Percentiles rank a stretch among this genome's conserved stretches.
phyloP scores from a whole-genome alignment of 148 eudicot genomes.

The Rhododendron ovatum region DNA sequence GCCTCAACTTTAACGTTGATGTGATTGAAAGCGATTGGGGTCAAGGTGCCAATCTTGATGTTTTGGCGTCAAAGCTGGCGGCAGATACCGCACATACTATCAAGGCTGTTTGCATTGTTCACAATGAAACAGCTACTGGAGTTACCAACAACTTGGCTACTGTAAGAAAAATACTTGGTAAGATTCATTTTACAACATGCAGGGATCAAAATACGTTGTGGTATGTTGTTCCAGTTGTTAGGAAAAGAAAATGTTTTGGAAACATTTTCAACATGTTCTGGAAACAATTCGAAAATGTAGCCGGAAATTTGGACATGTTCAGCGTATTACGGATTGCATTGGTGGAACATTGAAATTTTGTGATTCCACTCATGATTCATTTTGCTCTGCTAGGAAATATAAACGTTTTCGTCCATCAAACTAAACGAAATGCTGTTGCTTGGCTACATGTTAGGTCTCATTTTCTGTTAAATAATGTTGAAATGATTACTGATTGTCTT shows the following conservation, averaged over 20 bases:
- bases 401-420: background rate
- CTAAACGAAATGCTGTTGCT: background rate
- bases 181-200: background rate
- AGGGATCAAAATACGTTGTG: background rate
- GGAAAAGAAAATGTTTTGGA: background rate
- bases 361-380: background rate
- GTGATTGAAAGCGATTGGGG: slow-evolving; percentile 99
- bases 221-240: background rate
- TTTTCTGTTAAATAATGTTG: background rate
- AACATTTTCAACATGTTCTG: background rate
- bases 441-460: background rate
- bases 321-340: background rate
- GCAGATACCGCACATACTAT: slow-evolving; percentile 74
- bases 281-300: background rate
- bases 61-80: slow-evolving; percentile 78
- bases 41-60: slow-evolving; percentile 80
- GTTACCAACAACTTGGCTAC: slow-evolving; percentile 97
- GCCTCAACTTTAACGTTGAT: slow-evolving; percentile 89
- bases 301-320: background rate
- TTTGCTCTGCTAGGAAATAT: background rate
- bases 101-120: slow-evolving; percentile 96
- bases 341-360: background rate
- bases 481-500: background rate
- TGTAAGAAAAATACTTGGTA: slow-evolving; percentile 86
- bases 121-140: slow-evolving; percentile 98